Conservation (phyloP, 176 grass and related monocot genomes). For the Rhipidocladum racemiflorum region DNA sequence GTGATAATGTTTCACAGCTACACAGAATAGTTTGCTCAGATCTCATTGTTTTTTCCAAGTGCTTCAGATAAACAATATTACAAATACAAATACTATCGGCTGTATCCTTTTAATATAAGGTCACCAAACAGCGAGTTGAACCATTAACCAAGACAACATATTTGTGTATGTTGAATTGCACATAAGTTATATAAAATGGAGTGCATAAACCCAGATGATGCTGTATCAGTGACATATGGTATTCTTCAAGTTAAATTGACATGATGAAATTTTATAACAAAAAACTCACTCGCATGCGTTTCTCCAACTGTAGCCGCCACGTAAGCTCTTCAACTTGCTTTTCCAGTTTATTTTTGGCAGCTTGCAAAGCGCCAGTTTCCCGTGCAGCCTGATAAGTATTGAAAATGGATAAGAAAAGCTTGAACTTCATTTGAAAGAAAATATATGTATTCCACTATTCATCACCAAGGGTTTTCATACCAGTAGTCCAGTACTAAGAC, state of each 20-base stretch:
- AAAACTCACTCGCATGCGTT: slow-evolving; percentile 81
- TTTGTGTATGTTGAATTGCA: neutral
- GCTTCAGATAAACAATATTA: neutral
- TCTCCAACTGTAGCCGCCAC: slow-evolving; percentile 86
- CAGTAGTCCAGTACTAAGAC: neutral
- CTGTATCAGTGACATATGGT: neutral
- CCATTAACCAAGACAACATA: neutral
- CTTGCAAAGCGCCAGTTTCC: slow-evolving; percentile 97
- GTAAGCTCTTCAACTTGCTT: slow-evolving; percentile 98
- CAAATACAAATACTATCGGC: neutral
- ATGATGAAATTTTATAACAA: slow-evolving; percentile 11
- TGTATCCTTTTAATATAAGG: slow-evolving; percentile 1
- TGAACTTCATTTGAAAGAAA: neutral
- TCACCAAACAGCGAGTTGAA: neutral
- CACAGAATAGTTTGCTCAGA: neutral
- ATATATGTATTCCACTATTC: slow-evolving; percentile 21
- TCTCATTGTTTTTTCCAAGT: neutral
- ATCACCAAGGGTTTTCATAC: neutral
- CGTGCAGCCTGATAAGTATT: slow-evolving; percentile 75
- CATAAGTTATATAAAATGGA: neutral
- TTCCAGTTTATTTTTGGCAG: slow-evolving; percentile 95
- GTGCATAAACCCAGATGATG: slow-evolving; percentile 8
- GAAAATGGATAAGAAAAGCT: slow-evolving; percentile 20
- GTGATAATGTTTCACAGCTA: neutral
- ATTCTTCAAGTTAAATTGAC: neutral